Conservation (phyloP, 2,329 filamentous ascomycete genomes). For the Phoma herbarum region DNA sequence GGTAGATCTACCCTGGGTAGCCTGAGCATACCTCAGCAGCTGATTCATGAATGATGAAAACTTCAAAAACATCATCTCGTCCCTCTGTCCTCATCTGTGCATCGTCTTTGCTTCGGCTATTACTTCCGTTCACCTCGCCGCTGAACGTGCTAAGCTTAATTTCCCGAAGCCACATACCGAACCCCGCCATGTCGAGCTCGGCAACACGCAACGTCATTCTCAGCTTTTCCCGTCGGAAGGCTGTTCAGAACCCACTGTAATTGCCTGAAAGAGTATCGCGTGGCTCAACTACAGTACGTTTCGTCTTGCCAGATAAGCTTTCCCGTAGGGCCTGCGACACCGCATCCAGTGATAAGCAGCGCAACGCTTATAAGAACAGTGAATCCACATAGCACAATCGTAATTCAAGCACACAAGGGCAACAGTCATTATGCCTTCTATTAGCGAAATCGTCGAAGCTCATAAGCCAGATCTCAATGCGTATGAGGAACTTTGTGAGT, state of each 20-base stretch:
- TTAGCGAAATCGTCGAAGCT: conserved; percentile 37
- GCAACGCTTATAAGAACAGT: not conserved
- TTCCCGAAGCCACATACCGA: conserved; percentile 8
- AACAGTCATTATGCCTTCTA: conserved; percentile 37
- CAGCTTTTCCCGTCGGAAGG: conserved; percentile 33
- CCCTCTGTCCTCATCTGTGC: not conserved
- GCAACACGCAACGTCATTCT: conserved; percentile 28
- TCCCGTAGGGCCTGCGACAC: conserved; percentile 10
- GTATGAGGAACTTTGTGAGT: conserved; percentile 48
- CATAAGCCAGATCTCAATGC: conserved; percentile 37
- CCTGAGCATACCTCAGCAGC: conserved; percentile 33
- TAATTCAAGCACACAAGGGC: not conserved
- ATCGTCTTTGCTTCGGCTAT: not conserved
- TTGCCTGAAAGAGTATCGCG: conserved; percentile 13
- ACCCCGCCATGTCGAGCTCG: conserved; percentile 15
- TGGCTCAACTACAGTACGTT: not conserved
- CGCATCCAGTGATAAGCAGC: not conserved
- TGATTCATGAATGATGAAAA: conserved; percentile 45
- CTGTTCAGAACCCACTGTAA: conserved; percentile 9
- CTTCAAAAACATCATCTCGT: conserved; percentile 28
- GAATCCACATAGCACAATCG: not conserved
- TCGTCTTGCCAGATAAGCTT: conserved; percentile 15
- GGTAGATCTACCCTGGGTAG: conserved; percentile 42
- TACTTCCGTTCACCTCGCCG: not conserved
- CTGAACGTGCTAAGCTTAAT: not conserved